These are phyloP conservation scores for Calonectria ilicicola DNA, from an alignment of 2,329 filamentous ascomycete genomes.

Conservation along the genomic window DNA sequence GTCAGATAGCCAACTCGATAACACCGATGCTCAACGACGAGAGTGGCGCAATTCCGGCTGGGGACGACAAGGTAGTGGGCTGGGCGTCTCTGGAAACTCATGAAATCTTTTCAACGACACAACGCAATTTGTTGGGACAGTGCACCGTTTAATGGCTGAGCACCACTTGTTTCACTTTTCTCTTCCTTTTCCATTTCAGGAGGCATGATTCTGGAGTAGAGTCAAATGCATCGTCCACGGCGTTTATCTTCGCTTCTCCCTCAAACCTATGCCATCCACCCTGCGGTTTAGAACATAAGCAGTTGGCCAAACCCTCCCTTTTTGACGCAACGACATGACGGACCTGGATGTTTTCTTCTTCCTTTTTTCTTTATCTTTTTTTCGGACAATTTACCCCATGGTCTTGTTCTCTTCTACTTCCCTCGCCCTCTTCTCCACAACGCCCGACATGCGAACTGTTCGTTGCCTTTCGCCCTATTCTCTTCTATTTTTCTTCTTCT, in stretches of 20 bases:
- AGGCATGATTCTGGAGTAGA: slow-evolving; percentile 48
- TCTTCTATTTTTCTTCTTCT: slow-evolving; percentile 22
- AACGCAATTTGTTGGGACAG: slow-evolving; percentile 32
- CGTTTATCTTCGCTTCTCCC: slow-evolving; percentile 47
- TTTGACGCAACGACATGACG: slow-evolving; percentile 37
- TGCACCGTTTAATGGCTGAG: slow-evolving; percentile 19
- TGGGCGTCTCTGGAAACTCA: slow-evolving; percentile 61
- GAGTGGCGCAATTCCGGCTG: slow-evolving; percentile 71
- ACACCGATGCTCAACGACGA: slow-evolving; percentile 57
- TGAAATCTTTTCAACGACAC: slow-evolving; percentile 42
- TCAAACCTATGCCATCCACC: slow-evolving; percentile 26
- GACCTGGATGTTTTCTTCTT: slow-evolving; percentile 34
- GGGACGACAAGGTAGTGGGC: slow-evolving; percentile 62
- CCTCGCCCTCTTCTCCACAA: slow-evolving; percentile 17
- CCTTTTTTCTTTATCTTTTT: slow-evolving; percentile 25
- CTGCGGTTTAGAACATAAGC: slow-evolving; percentile 30
- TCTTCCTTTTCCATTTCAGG: slow-evolving; percentile 36
- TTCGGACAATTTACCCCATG: neutral
- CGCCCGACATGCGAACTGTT: slow-evolving; percentile 23
- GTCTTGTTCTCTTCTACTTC: slow-evolving; percentile 13
- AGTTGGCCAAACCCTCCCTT: slow-evolving; percentile 29
- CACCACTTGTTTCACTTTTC: slow-evolving; percentile 34
- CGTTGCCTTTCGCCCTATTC: slow-evolving; percentile 8
- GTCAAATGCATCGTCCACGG: slow-evolving; percentile 53
- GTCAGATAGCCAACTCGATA: slow-evolving; percentile 55